Percentiles rank a stretch among this genome's conserved stretches.
Conservation (phyloP, 768 basidiomycete genomes). For the Lyophyllum atratum region DNA sequence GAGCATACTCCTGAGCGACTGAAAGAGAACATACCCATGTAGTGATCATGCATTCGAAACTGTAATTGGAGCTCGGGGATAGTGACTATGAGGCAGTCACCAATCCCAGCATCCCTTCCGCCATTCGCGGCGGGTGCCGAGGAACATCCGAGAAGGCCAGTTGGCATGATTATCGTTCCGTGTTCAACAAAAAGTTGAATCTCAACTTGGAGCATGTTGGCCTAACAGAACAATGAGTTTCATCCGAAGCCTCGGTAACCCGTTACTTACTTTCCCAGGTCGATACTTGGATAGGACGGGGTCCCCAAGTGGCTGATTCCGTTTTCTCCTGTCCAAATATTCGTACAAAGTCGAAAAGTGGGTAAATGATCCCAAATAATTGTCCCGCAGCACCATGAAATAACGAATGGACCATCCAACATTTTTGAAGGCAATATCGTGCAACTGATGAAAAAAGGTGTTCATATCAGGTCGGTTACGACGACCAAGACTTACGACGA, state of each 20-base stretch:
- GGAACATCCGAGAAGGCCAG: conserved; percentile 66
- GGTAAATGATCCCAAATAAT: conserved; percentile 93
- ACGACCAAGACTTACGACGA: conserved; percentile 48
- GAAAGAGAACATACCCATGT: conserved; percentile 60
- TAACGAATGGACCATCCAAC: conserved; percentile 90
- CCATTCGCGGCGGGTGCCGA: conserved; percentile 15
- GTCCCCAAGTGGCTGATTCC: conserved; percentile 70
- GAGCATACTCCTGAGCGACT: background rate
- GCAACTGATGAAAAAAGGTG: conserved; percentile 36
- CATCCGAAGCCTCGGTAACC: background rate
- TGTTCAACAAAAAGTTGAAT: conserved; percentile 54
- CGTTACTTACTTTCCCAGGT: conserved; percentile 63
- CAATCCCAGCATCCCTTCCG: conserved; percentile 39
- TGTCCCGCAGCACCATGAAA: conserved; percentile 86
- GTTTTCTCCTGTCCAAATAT: conserved; percentile 70
- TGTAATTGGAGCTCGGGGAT: conserved; percentile 75
- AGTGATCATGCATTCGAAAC: conserved; percentile 81
- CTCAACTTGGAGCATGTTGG: conserved; percentile 81
- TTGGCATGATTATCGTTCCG: conserved; percentile 63
- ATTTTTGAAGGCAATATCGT: conserved; percentile 61
- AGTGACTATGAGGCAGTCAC: conserved; percentile 54
- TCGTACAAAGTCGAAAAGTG: conserved; percentile 89
- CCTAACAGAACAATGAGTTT: conserved; percentile 40
- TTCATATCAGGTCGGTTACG: background rate
- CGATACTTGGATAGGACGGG: conserved; percentile 81